Percentiles rank a stretch among this genome's conserved stretches.
phyloP scores from a whole-genome alignment of 371 early-diverging fungal species.

The Choanephora cucurbitarum region DNA sequence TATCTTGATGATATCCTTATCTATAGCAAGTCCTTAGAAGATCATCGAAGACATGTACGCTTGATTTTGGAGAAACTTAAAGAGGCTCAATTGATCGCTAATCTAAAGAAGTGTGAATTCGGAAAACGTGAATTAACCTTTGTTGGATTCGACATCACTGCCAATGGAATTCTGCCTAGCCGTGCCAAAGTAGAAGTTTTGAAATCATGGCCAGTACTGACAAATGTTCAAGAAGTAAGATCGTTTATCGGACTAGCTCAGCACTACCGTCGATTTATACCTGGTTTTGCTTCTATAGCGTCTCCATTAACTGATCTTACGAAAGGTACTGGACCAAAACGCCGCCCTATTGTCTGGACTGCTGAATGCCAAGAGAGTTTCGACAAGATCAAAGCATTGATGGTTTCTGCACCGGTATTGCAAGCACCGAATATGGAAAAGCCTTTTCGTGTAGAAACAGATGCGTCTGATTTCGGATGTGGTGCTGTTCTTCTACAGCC shows the following conservation, averaged over 20 bases:
- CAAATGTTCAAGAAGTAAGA: constrained; percentile 27
- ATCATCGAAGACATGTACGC: constrained; percentile 40
- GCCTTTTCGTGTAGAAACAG: no score
- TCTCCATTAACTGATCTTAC: constrained; percentile 42
- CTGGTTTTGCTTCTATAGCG: no score
- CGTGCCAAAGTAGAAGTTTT: constrained; percentile 32
- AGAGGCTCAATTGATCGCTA: constrained; percentile 30
- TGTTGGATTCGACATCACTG: constrained; percentile 40
- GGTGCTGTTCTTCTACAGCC: no score
- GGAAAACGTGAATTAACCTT: constrained; percentile 29
- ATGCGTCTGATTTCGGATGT: no score
- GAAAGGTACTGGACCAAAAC: constrained; percentile 15
- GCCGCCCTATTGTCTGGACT: constrained; percentile 14
- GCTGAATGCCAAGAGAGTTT: no score
- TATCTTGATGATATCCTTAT: constrained; percentile 62
- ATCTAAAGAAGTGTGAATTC: constrained; percentile 57
- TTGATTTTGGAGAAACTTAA: constrained; percentile 34
- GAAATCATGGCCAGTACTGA: constrained; percentile 31
- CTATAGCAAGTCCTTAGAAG: constrained; percentile 39
- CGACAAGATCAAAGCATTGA: no score
- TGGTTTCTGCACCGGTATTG: no score
- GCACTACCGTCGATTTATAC: constrained; percentile 37
- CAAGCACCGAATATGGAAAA: no score
- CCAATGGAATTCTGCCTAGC: constrained; percentile 27
- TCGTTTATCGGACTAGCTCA: constrained; percentile 25